Conservation (phyloP, 139 green algal species). For the Picochlorum sp. region DNA sequence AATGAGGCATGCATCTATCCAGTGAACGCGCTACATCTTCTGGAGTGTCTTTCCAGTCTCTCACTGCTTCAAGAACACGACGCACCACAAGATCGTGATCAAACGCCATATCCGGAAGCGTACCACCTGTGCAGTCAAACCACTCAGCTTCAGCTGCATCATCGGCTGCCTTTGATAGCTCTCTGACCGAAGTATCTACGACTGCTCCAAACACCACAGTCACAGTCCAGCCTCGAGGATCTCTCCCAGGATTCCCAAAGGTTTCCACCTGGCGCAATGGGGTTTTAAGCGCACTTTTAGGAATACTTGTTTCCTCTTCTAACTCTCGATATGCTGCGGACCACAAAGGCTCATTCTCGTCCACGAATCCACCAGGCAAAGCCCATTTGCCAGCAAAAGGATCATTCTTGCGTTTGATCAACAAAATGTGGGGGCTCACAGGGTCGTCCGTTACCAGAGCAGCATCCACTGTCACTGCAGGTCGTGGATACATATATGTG, state of each 20-base stretch:
- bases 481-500: constrained; percentile 25
- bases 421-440: constrained; percentile 8
- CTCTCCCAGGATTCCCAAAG: constrained; percentile 73
- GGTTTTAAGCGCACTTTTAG: constrained; percentile 26
- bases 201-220: constrained; percentile 71
- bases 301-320: constrained; percentile 74
- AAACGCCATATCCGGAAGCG: constrained; percentile 37
- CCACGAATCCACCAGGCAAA: constrained; percentile 82
- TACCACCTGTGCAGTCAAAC: background rate
- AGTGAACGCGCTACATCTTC: no score
- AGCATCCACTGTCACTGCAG: constrained; percentile 34
- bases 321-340: constrained; percentile 68
- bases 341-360: constrained; percentile 65
- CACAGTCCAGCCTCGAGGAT: constrained; percentile 77
- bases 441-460: constrained; percentile 11
- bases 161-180: constrained; percentile 62
- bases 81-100: constrained; percentile 41
- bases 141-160: constrained; percentile 17
- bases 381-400: constrained; percentile 54
- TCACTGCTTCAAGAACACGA: constrained; percentile 12
- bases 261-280: constrained; percentile 56
- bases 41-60: no score
- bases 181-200: constrained; percentile 39
- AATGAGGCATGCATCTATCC: no score
- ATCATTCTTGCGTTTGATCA: constrained; percentile 33